These are phyloP conservation scores for Sequoiadendron giganteum DNA, from an alignment of 75 land plant species.

Conservation along the genomic window DNA sequence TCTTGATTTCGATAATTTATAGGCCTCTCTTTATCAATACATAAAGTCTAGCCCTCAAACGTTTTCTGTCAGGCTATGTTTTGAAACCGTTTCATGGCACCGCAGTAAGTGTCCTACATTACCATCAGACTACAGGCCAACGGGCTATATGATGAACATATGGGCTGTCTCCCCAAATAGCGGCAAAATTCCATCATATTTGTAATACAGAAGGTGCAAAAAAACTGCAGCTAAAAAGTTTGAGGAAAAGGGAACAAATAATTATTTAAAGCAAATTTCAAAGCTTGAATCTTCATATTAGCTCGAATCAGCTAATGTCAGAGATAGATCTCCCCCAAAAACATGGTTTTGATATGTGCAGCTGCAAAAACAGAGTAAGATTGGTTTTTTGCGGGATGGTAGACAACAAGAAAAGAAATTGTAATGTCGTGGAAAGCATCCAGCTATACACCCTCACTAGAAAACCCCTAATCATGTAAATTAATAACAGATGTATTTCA, in stretches of 20 bases:
- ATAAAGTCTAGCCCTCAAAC: background rate
- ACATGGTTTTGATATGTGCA: background rate
- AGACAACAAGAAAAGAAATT: background rate
- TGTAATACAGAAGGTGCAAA: too few relatives aligned
- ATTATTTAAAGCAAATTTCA: background rate
- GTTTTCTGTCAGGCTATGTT: background rate
- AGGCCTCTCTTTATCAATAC: background rate
- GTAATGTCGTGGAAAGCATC: background rate
- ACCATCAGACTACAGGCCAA: background rate
- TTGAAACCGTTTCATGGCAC: background rate
- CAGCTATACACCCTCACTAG: background rate
- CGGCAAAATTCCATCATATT: too few relatives aligned
- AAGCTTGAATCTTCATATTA: background rate
- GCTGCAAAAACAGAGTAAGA: background rate
- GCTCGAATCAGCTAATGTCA: background rate
- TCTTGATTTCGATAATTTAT: background rate
- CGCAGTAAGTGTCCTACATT: background rate
- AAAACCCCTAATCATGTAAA: background rate
- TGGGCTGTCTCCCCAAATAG: background rate
- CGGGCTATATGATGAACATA: background rate
- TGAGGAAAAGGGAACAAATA: too few relatives aligned
- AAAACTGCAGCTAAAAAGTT: too few relatives aligned
- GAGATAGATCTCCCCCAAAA: background rate
- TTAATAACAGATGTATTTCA: background rate
- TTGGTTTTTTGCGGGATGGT: background rate